phyloP scores from a whole-genome alignment of 371 early-diverging fungal species.

The Saksenaea oblongispora region DNA sequence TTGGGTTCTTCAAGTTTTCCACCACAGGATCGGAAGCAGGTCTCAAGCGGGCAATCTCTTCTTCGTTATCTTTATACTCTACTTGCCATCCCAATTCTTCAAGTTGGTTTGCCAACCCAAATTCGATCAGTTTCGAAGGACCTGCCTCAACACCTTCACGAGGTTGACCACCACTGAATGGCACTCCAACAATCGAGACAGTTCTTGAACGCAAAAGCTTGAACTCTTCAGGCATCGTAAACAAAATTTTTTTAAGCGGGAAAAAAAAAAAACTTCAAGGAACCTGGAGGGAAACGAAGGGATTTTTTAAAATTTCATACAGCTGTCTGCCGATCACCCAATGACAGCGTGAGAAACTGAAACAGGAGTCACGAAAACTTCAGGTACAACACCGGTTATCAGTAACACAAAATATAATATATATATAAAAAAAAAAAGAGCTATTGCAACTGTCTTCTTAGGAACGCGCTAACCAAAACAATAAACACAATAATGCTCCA shows the following conservation, averaged over 20 bases:
- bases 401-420: background rate
- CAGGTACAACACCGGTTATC: background rate
- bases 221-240: constrained; percentile 7
- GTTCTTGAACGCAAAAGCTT: constrained; percentile 52
- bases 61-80: constrained; percentile 68
- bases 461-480: background rate
- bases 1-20: constrained; percentile 79
- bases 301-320: background rate
- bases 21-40: constrained; percentile 66
- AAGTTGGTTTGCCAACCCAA: constrained; percentile 80
- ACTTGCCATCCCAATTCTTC: constrained; percentile 78
- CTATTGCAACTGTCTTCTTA: background rate
- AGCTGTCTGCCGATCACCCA: constrained; percentile 1
- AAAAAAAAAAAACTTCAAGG: background rate
- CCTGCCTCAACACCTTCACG: constrained; percentile 88
- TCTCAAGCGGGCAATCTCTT: constrained; percentile 49
- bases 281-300: background rate
- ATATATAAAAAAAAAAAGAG: background rate
- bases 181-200: constrained; percentile 76
- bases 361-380: background rate
- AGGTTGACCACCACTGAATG: constrained; percentile 80
- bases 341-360: constrained; percentile 6
- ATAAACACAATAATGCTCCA: background rate
- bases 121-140: constrained; percentile 76
- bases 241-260: background rate